These are phyloP conservation scores for Cenchrus purpureus DNA, from an alignment of 176 grass and related monocot species.

Conservation along the genomic window DNA sequence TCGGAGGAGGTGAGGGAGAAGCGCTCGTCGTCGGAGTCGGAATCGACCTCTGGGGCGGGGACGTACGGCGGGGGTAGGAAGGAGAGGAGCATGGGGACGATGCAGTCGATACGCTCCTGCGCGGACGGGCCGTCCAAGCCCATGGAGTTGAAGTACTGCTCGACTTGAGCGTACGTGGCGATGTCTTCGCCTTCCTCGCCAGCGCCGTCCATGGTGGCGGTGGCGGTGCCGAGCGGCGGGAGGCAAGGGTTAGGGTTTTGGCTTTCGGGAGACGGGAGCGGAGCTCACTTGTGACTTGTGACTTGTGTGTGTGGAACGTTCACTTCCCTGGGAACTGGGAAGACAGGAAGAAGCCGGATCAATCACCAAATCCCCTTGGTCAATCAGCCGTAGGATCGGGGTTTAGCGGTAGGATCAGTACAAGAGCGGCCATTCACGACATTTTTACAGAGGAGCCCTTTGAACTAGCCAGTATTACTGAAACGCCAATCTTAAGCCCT, in stretches of 20 bases:
- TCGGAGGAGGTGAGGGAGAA: slow-evolving; percentile 30
- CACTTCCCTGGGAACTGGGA: too few species aligned
- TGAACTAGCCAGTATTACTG: background rate
- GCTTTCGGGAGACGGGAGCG: slow-evolving; percentile 2
- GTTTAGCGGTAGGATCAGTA: background rate
- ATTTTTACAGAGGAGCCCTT: slow-evolving; percentile 15
- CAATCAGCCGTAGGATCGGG: background rate
- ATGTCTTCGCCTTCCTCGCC: background rate
- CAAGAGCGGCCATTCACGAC: background rate
- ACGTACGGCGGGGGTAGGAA: slow-evolving; percentile 29
- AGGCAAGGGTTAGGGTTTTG: background rate
- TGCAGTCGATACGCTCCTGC: slow-evolving; percentile 9
- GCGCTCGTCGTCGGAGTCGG: slow-evolving; percentile 24
- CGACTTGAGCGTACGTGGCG: background rate
- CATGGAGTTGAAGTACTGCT: background rate
- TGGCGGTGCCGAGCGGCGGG: background rate
- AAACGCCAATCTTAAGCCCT: background rate
- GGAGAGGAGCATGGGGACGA: slow-evolving; percentile 7
- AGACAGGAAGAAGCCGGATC: too few species aligned
- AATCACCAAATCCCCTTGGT: too few species aligned
- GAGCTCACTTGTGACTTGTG: too few species aligned
- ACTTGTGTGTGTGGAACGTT: too few species aligned
- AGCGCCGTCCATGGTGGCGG: slow-evolving; percentile 3
- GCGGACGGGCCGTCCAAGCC: background rate
- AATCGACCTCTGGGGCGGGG: slow-evolving; percentile 19